These are phyloP conservation scores for Astrephomene gubernaculifera DNA, from an alignment of 139 green algal genomes.

Conservation along the genomic window DNA sequence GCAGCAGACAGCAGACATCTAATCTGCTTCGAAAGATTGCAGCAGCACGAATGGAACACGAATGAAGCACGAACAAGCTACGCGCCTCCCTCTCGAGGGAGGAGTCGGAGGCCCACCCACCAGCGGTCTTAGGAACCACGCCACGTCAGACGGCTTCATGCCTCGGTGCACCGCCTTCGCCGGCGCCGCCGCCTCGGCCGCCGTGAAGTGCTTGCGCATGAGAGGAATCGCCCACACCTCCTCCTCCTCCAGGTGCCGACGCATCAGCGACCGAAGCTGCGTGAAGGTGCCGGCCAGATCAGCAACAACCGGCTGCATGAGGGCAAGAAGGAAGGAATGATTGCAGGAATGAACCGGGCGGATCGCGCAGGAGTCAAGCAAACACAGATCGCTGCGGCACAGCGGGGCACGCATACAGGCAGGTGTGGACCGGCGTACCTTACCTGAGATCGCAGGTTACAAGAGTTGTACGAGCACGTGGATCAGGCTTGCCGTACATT, in stretches of 20 bases:
- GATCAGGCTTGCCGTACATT: not conserved
- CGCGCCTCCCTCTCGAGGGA: not conserved
- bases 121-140: conserved; percentile 21
- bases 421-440: not conserved
- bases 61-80: not conserved
- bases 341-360: not conserved
- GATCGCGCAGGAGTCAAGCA: not conserved
- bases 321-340: not conserved
- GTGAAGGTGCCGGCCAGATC: conserved; percentile 3
- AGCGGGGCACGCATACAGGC: not conserved
- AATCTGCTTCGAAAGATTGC: no score
- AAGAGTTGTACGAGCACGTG: not conserved
- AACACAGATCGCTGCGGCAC: not conserved
- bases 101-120: not conserved
- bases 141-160: conserved; percentile 19
- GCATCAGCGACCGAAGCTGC: conserved; percentile 1
- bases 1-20: no score
- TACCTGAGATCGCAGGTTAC: not conserved
- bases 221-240: conserved; percentile 31
- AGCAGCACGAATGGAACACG: not conserved
- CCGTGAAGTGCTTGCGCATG: conserved; percentile 33
- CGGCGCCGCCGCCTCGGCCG: not conserved
- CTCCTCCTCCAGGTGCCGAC: conserved; percentile 40
- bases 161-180: not conserved
- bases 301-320: not conserved